A percentile compares a stretch with the other conserved stretches of the same genome.
These are phyloP conservation scores for Pyrenophora graminea DNA, from an alignment of 2,329 filamentous ascomycete genomes.

Conservation along the genomic window DNA sequence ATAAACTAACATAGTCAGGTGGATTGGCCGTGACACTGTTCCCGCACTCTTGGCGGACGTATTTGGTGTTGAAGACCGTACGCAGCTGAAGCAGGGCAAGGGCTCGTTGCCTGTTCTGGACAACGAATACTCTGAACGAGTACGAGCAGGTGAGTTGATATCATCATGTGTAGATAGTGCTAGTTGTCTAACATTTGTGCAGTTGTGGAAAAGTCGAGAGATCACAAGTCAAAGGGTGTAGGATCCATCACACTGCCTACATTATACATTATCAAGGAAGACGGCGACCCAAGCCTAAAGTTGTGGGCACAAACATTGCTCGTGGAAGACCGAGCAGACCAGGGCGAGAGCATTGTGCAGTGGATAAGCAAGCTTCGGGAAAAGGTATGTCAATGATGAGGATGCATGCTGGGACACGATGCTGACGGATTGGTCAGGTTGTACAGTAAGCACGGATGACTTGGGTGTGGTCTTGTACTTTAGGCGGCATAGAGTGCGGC, in stretches of 20 bases:
- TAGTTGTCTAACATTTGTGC: slow-evolving; percentile 48
- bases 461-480: slow-evolving; percentile 5
- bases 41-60: slow-evolving; percentile 87
- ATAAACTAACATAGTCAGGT: slow-evolving; percentile 47
- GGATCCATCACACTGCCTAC: slow-evolving; percentile 93
- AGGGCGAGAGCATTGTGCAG: slow-evolving; percentile 88
- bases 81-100: slow-evolving; percentile 89
- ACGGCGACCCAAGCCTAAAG: slow-evolving; percentile 92
- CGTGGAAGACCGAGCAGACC: slow-evolving; percentile 92
- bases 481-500: slow-evolving; percentile 1
- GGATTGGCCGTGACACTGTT: slow-evolving; percentile 91
- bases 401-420: slow-evolving; percentile 15
- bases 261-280: slow-evolving; percentile 90
- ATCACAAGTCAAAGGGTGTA: slow-evolving; percentile 82
- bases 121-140: slow-evolving; percentile 94
- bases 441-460: slow-evolving; percentile 36
- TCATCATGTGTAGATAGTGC: neutral
- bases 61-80: slow-evolving; percentile 83
- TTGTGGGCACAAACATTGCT: slow-evolving; percentile 96
- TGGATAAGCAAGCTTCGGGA: slow-evolving; percentile 91
- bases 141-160: slow-evolving; percentile 56
- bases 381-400: slow-evolving; percentile 69
- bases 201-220: slow-evolving; percentile 88
- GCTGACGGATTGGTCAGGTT: slow-evolving; percentile 36
- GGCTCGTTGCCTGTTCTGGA: slow-evolving; percentile 83